Evolutionary conservation across 495 filamentous ascomycete species (phyloP), one percentile per base, ranked within the genome.

Genomic region (Penicillium lagena): DNA sequence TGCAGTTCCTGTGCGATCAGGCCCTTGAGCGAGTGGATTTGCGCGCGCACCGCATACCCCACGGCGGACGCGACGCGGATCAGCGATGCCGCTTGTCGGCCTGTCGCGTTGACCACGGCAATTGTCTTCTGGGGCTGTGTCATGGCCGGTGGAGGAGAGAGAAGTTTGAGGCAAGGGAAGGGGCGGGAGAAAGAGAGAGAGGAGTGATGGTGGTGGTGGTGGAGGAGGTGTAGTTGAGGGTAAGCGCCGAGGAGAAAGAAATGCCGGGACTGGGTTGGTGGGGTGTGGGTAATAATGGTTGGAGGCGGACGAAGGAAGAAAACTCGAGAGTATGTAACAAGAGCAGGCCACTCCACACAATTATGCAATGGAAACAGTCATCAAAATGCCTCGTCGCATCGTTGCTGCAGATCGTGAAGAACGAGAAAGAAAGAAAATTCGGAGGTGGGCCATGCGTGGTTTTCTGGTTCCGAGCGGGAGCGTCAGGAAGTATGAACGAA

Each of bases 21-120:
- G 34, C 87, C 87, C 50, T 88, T 83, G 37, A 85, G 76, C 50
- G 87, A 88, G 51, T 87, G 80, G 51, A 96, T 72, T 63, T 97
- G 91, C 11, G 90, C 91, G 52, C 87, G 82, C 12, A 97, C 90
- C 54, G 82, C 76, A 69, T 93, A 95, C 42, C 91, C 91, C 14
- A 97, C 83, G 29, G 91, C 91, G 9, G 86, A 85, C 14, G 90
- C 91, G 54, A 94, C 90, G 37, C 91, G 84, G 43, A 95, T 89
- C 59, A 97, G 78, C 32, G 89, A 95, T 35, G 91, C 91, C 29
- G 90, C 88, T 75, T 97, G 91, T 49, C 91, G 83, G 47, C 91
- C 91, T 50, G 85, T 87, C 63, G 85, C 83, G 66, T 97, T 97
- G 62, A 96, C 89, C 57, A 93, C 83, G 53, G 88, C 90, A 53